These are phyloP conservation scores for Sugiyamaella pinicola DNA, from an alignment of 1,139 yeast species.

Conservation along the genomic window DNA sequence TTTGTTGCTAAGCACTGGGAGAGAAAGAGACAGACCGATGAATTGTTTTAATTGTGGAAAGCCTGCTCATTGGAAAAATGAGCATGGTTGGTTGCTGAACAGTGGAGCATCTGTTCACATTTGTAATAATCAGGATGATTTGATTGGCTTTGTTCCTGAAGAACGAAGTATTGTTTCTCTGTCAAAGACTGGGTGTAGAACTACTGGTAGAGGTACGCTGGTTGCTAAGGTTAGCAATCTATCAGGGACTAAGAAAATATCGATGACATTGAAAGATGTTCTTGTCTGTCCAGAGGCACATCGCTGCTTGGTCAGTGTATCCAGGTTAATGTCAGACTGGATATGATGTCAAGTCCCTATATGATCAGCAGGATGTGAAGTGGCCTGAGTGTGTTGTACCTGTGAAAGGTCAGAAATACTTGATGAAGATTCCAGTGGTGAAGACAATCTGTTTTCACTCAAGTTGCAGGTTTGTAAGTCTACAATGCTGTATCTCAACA, in stretches of 20 bases:
- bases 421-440: background rate
- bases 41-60: background rate
- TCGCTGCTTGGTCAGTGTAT: background rate
- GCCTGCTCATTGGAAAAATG: background rate
- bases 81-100: background rate
- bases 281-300: background rate
- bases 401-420: background rate
- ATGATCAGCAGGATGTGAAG: background rate
- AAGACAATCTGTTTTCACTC: background rate
- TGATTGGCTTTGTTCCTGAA: conserved; percentile 2
- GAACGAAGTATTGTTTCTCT: background rate
- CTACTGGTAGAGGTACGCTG: conserved; percentile 1
- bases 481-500: background rate
- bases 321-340: background rate
- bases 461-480: background rate
- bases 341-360: background rate
- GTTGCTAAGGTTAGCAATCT: background rate
- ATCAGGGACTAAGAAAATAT: background rate
- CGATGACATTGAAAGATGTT: background rate
- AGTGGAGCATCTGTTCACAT: background rate
- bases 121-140: background rate
- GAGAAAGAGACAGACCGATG: background rate
- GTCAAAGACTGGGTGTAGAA: background rate
- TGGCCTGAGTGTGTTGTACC: background rate
- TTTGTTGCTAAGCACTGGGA: background rate